Base-by-base conservation (phyloP, 495 filamentous ascomycete genomes). In the Tuber umbilicatum region DNA sequence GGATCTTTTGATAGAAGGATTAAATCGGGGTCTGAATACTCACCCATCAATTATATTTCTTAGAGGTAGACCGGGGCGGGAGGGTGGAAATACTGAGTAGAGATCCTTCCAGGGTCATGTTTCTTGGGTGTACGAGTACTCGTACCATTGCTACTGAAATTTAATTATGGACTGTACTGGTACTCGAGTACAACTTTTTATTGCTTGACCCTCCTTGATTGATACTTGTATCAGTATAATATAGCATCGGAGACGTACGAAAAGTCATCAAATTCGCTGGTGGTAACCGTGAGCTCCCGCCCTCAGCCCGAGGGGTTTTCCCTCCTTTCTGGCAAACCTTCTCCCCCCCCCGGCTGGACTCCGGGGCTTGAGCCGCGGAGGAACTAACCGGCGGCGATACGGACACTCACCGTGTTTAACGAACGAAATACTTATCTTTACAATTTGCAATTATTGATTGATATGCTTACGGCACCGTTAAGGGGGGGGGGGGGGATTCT, bases 361-460 rank as follows among this genome's bases (percentile, higher is more conserved):
- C 14, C 55, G 55, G 55, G 31, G 55, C 55, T 14, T 14, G 10
- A 2, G 14, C 55, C 55, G 55, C 27, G 27, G 55, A 64, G 9
- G 55, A 17, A 27, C 55, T 64, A 64, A 10, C 27, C 10, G 27
- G 14, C 27, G 14, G 14, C 4, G 27, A 19, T 14, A 17, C 19
- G 55, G 55, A 35, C 12, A 35, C 27, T 35, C 31, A 27, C 9
- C 9, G 9, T 27, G 7, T 60, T 60, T 16, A 64, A 64, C 27
- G 12, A 31, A 5, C 12, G 27, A 64, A 64, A 64, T 64, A 64
- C 55, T 64, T 64, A 64, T 64, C 55, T 64, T 64, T 64, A 64
- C 55, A 64, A 64, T 64, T 64, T 27, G 55, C 55, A 64, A 64
- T 64, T 64, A 64, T 64, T 64, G 55, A 64, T 64, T 31, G 55